Percentiles rank a stretch among this genome's conserved stretches.
Evolutionary conservation across 2,329 filamentous ascomycete genomes (phyloP).

Genomic region (Aspergillus melleus): DNA sequence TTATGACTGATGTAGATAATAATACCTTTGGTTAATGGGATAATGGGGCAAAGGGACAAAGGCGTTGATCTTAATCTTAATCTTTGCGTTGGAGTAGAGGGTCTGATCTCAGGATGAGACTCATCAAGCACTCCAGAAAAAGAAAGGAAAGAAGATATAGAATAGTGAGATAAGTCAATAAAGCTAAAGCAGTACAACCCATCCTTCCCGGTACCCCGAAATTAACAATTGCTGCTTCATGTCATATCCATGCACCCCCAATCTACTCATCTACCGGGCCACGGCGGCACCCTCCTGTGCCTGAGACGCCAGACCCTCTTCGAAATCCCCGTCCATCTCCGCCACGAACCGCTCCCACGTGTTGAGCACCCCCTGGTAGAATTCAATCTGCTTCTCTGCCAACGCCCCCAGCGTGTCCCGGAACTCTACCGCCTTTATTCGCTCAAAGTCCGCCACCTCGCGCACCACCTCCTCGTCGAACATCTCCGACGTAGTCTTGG

Average conservation of each 20-base stretch:
- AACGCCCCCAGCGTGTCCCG: conserved; percentile 80
- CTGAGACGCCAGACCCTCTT: conserved; percentile 26
- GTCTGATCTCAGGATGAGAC: too few species aligned
- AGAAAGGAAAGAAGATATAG: too few species aligned
- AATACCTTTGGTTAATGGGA: too few species aligned
- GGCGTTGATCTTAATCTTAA: too few species aligned
- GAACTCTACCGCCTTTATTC: conserved; percentile 94
- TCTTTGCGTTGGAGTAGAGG: too few species aligned
- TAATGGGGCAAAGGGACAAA: too few species aligned
- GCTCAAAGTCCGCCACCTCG: conserved; percentile 90
- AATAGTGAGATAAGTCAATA: too few species aligned
- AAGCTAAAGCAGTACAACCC: too few species aligned
- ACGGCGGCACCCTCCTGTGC: conserved; percentile 19
- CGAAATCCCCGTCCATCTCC: conserved; percentile 73
- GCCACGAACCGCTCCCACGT: conserved; percentile 89
- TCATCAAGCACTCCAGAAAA: too few species aligned
- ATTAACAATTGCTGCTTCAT: not conserved
- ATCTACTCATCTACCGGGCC: not conserved
- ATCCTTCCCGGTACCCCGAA: too few species aligned
- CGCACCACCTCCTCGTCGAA: conserved; percentile 96
- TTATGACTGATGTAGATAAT: too few species aligned
- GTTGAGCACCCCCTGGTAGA: conserved; percentile 76
- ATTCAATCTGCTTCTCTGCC: conserved; percentile 81
- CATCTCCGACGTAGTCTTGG: conserved; percentile 82
- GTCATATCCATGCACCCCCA: not conserved